These are phyloP conservation scores for Colletotrichum sublineola DNA, from an alignment of 2,329 filamentous ascomycete species.

Conservation along the genomic window DNA sequence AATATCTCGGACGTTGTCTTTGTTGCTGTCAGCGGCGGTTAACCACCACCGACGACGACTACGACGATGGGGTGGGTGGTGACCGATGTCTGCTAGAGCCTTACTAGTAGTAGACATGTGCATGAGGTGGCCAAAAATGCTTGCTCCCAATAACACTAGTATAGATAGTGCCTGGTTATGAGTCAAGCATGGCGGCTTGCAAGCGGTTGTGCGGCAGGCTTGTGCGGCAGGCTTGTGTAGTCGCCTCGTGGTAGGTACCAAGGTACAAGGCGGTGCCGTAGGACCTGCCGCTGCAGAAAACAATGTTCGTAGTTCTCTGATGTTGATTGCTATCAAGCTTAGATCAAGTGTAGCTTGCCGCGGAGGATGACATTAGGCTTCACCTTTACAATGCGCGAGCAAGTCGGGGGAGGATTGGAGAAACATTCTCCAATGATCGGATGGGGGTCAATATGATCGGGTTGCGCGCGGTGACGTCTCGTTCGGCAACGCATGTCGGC, in stretches of 20 bases:
- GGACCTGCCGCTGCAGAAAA: slow-evolving; percentile 21
- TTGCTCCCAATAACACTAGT: slow-evolving; percentile 29
- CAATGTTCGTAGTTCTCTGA: slow-evolving; percentile 20
- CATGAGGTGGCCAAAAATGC: slow-evolving; percentile 38
- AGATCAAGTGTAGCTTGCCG: slow-evolving; percentile 1
- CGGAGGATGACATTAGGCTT: not conserved
- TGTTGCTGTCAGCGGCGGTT: slow-evolving; percentile 29
- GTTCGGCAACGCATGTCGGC: slow-evolving; percentile 14
- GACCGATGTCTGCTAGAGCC: slow-evolving; percentile 13
- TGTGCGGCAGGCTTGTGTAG: slow-evolving; percentile 38
- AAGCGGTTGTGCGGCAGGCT: slow-evolving; percentile 39
- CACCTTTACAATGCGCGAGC: not conserved
- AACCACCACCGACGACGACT: slow-evolving; percentile 34
- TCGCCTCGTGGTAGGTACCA: slow-evolving; percentile 21
- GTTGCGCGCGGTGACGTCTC: slow-evolving; percentile 33
- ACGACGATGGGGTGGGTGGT: slow-evolving; percentile 11
- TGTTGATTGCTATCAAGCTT: slow-evolving; percentile 27
- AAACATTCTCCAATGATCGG: slow-evolving; percentile 20
- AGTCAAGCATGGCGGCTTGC: slow-evolving; percentile 37
- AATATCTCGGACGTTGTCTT: slow-evolving; percentile 5
- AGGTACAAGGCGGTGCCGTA: slow-evolving; percentile 20
- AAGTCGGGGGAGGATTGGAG: not conserved
- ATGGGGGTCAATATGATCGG: slow-evolving; percentile 17
- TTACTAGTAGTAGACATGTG: slow-evolving; percentile 6
- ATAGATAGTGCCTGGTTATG: slow-evolving; percentile 27